These are phyloP conservation scores for Sclerotinia sclerotiorum DNA, from an alignment of 2,329 filamentous ascomycete species.

Conservation along the genomic window DNA sequence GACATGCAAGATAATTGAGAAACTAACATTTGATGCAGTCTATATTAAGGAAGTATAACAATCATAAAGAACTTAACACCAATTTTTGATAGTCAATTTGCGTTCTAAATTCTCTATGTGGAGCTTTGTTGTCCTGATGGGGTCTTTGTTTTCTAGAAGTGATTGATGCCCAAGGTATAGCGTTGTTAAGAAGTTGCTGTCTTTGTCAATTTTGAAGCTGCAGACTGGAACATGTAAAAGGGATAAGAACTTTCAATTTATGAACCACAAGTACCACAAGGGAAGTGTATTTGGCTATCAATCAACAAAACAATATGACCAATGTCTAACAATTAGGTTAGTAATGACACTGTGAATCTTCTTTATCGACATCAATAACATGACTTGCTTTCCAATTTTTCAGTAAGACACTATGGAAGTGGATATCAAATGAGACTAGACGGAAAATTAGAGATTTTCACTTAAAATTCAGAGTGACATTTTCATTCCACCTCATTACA, in stretches of 20 bases:
- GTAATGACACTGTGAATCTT: no score
- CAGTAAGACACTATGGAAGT: no score
- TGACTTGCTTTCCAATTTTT: no score
- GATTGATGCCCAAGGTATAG: constrained; percentile 16
- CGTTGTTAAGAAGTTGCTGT: background rate
- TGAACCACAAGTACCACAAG: background rate
- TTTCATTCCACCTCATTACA: no score
- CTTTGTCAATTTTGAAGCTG: background rate
- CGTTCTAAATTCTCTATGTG: background rate
- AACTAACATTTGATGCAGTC: background rate
- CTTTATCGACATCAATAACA: no score
- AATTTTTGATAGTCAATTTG: background rate
- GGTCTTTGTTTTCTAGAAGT: background rate
- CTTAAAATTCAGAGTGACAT: background rate
- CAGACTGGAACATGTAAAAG: background rate
- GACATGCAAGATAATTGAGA: background rate
- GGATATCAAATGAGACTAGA: no score
- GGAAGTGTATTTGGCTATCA: background rate
- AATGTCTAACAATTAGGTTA: no score
- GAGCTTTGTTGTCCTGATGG: background rate
- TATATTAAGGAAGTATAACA: background rate
- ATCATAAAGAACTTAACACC: background rate
- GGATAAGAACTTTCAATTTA: background rate
- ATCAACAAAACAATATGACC: no score
- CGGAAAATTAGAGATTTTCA: background rate